Evolutionary conservation across 2,329 filamentous ascomycete species (phyloP).

Genomic region (Fusarium pseudonygamai): DNA sequence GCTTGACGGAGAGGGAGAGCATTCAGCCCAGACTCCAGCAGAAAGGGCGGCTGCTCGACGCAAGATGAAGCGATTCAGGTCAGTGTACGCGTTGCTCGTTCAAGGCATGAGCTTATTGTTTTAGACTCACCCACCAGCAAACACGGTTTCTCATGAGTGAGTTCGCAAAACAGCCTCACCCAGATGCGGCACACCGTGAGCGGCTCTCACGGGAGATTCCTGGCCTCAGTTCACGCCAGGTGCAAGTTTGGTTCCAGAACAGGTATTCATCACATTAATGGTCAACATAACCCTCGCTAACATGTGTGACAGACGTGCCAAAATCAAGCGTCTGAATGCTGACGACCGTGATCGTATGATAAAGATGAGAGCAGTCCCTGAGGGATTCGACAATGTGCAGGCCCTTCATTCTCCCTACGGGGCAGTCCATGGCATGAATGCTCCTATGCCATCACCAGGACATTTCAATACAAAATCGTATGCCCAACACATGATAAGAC

Average conservation of each 20-base stretch:
- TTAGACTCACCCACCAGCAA: constrained; percentile 91
- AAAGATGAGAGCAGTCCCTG: constrained; percentile 75
- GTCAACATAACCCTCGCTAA: constrained; percentile 17
- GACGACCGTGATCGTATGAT: constrained; percentile 77
- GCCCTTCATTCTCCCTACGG: constrained; percentile 75
- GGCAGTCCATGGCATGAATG: constrained; percentile 63
- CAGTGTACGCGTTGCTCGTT: constrained; percentile 36
- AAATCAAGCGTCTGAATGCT: constrained; percentile 76
- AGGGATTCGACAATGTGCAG: constrained; percentile 76
- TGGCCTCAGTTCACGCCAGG: constrained; percentile 88
- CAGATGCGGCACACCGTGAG: constrained; percentile 90
- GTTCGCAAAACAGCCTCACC: constrained; percentile 93
- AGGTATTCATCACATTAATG: constrained; percentile 64
- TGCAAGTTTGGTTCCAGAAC: constrained; percentile 99
- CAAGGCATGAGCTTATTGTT: constrained; percentile 47
- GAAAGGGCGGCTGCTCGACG: constrained; percentile 66
- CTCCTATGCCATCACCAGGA: constrained; percentile 59
- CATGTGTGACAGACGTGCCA: constrained; percentile 63
- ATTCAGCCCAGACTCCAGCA: constrained; percentile 61
- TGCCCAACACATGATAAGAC: constrained; percentile 70
- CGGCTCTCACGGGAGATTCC: constrained; percentile 89
- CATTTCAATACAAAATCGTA: constrained; percentile 62
- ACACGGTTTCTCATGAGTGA: constrained; percentile 98
- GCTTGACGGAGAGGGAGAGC: constrained; percentile 53
- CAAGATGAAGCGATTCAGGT: constrained; percentile 86